These are phyloP conservation scores for Clavulina sp. DNA, from an alignment of 768 basidiomycete species.

Conservation along the genomic window DNA sequence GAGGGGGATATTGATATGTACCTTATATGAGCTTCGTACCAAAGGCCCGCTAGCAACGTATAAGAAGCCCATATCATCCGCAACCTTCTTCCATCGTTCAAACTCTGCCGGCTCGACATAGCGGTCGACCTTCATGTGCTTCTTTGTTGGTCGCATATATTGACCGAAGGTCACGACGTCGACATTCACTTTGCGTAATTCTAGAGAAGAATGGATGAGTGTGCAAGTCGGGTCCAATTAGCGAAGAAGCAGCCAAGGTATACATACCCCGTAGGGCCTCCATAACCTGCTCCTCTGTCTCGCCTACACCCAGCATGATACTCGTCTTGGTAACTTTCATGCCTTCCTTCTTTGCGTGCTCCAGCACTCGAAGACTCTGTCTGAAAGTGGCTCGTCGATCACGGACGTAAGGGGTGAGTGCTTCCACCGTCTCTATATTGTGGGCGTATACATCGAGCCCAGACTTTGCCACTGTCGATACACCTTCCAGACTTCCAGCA, in stretches of 20 bases:
- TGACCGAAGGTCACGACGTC: slow-evolving; percentile 99
- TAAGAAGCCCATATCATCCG: slow-evolving; percentile 87
- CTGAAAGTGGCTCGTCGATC: slow-evolving; percentile 70
- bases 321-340: slow-evolving; percentile 91
- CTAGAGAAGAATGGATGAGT: slow-evolving; percentile 25
- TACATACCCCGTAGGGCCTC: slow-evolving; percentile 59
- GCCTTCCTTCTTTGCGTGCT: slow-evolving; percentile 68
- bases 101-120: slow-evolving; percentile 93
- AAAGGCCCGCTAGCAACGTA: slow-evolving; percentile 96
- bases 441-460: slow-evolving; percentile 97
- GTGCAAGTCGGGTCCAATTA: not conserved
- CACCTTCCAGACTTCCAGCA: slow-evolving; percentile 54
- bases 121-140: slow-evolving; percentile 96
- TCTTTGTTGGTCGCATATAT: slow-evolving; percentile 98
- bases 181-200: slow-evolving; percentile 71
- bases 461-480: slow-evolving; percentile 71
- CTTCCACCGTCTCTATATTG: slow-evolving; percentile 93
- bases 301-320: slow-evolving; percentile 96
- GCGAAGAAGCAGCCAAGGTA: not conserved
- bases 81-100: slow-evolving; percentile 73
- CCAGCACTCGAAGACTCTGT: slow-evolving; percentile 63
- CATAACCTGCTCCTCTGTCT: slow-evolving; percentile 64
- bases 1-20: slow-evolving; percentile 20
- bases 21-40: slow-evolving; percentile 95
- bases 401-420: slow-evolving; percentile 83